Conservation (phyloP, 805 yeast genomes). For the Metschnikowia gruessii region DNA sequence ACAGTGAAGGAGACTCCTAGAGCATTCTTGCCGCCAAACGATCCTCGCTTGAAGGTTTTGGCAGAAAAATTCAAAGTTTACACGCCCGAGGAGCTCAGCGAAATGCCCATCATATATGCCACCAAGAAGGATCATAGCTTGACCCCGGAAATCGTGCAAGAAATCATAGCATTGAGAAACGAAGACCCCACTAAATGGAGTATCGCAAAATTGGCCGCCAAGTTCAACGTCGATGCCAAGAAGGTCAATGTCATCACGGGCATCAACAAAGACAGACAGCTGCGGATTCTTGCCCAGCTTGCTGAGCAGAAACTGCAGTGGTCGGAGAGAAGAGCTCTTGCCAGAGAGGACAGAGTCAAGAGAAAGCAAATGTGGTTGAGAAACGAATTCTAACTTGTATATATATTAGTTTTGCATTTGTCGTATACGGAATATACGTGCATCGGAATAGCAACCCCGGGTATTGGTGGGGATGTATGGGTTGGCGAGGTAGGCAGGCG, state of each 20-base stretch:
- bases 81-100: slow-evolving; percentile 32
- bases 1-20: slow-evolving; percentile 60
- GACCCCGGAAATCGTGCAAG: slow-evolving; percentile 53
- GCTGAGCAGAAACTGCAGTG: slow-evolving; percentile 45
- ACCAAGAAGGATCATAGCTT: slow-evolving; percentile 47
- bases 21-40: slow-evolving; percentile 61
- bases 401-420: slow-evolving; percentile 11
- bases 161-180: slow-evolving; percentile 54
- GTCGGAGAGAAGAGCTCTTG: slow-evolving; percentile 45
- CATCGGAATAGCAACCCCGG: slow-evolving; percentile 1
- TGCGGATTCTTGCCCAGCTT: slow-evolving; percentile 48
- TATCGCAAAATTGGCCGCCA: slow-evolving; percentile 55
- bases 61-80: slow-evolving; percentile 27
- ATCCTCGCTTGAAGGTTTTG: slow-evolving; percentile 49
- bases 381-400: slow-evolving; percentile 40
- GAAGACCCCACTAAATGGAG: slow-evolving; percentile 64
- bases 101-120: slow-evolving; percentile 43
- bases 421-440: slow-evolving; percentile 7
- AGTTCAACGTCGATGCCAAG: slow-evolving; percentile 49
- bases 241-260: slow-evolving; percentile 43
- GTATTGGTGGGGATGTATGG: background rate
- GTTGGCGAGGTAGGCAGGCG: background rate
- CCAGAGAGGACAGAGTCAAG: slow-evolving; percentile 56
- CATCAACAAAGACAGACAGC: slow-evolving; percentile 36
- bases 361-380: slow-evolving; percentile 64